Evolutionary conservation across 331 rosid genomes (phyloP).

Genomic region (Telfairia occidentalis): DNA sequence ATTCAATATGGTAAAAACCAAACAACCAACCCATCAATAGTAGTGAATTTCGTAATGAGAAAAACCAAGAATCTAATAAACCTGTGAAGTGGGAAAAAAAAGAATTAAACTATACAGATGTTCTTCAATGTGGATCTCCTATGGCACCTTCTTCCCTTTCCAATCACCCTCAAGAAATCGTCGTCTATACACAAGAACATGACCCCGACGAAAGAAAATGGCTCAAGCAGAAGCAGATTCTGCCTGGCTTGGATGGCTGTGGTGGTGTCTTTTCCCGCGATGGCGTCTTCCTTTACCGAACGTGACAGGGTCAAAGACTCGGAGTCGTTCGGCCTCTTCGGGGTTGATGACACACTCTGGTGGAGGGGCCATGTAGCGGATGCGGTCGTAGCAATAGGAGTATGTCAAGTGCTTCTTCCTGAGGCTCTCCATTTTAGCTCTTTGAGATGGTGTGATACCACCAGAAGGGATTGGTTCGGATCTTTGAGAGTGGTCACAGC

Average conservation of each 20-base stretch:
- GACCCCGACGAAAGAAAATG: background rate
- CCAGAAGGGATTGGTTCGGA: conserved; percentile 41
- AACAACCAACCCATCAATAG: conserved; percentile 25
- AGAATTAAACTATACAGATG: conserved; percentile 50
- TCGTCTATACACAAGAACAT: conserved; percentile 10
- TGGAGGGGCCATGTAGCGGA: conserved; percentile 52
- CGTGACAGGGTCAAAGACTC: conserved; percentile 58
- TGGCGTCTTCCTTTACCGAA: conserved; percentile 56
- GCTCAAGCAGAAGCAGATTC: conserved; percentile 35
- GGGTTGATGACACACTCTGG: conserved; percentile 62
- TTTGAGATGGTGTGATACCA: conserved; percentile 34
- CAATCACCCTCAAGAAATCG: conserved; percentile 32
- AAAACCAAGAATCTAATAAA: background rate
- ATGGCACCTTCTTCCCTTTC: conserved; percentile 18
- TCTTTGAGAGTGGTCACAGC: conserved; percentile 33
- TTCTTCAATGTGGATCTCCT: conserved; percentile 15
- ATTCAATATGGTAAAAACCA: conserved; percentile 32
- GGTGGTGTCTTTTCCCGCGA: conserved; percentile 45
- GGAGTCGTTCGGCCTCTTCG: conserved; percentile 57
- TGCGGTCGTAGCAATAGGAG: conserved; percentile 72
- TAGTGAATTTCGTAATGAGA: conserved; percentile 2
- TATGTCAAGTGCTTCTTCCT: conserved; percentile 84
- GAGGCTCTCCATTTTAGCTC: conserved; percentile 47
- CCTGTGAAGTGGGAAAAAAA: conserved; percentile 17
- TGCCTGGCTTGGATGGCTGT: conserved; percentile 23